Evolutionary conservation across 2,329 filamentous ascomycete species (phyloP).

Genomic region (Dothideomycetes sp.): DNA sequence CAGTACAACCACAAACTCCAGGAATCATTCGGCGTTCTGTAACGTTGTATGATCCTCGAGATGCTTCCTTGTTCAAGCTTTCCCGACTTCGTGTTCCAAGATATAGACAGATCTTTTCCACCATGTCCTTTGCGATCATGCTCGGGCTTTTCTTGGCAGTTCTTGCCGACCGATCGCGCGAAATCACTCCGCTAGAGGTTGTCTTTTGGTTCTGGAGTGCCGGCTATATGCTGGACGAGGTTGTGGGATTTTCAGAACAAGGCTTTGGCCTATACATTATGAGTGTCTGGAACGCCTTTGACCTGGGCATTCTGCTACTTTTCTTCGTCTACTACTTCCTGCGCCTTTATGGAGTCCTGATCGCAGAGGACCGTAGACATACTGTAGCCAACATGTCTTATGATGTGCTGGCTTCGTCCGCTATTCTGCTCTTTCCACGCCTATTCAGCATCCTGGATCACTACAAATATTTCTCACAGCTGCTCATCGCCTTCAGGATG

Average conservation of each 20-base stretch:
- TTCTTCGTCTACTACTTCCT: constrained; percentile 85
- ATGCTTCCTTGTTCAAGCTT: constrained; percentile 84
- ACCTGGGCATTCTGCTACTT: constrained; percentile 76
- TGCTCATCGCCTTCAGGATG: constrained; percentile 84
- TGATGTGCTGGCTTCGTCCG: constrained; percentile 85
- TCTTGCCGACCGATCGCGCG: constrained; percentile 59
- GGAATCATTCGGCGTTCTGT: constrained; percentile 71
- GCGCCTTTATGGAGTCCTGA: constrained; percentile 74
- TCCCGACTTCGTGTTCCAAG: constrained; percentile 83
- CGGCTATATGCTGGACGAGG: constrained; percentile 91
- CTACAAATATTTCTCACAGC: constrained; percentile 90
- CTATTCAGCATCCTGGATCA: constrained; percentile 90
- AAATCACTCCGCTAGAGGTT: constrained; percentile 75
- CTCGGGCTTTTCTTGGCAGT: constrained; percentile 80
- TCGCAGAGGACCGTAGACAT: constrained; percentile 58
- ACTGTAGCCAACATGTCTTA: constrained; percentile 77
- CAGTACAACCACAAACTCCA: no score
- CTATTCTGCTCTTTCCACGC: constrained; percentile 77
- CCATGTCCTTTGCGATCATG: constrained; percentile 73
- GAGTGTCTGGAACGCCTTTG: constrained; percentile 96
- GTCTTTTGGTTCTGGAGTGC: constrained; percentile 98
- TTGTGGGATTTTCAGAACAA: constrained; percentile 93
- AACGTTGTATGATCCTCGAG: constrained; percentile 77
- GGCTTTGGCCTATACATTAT: constrained; percentile 94
- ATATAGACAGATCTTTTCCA: constrained; percentile 84